Evolutionary conservation across 805 yeast species (phyloP), one percentile per base, ranked within the genome.

Genomic region (Kodamaea sagamina): DNA sequence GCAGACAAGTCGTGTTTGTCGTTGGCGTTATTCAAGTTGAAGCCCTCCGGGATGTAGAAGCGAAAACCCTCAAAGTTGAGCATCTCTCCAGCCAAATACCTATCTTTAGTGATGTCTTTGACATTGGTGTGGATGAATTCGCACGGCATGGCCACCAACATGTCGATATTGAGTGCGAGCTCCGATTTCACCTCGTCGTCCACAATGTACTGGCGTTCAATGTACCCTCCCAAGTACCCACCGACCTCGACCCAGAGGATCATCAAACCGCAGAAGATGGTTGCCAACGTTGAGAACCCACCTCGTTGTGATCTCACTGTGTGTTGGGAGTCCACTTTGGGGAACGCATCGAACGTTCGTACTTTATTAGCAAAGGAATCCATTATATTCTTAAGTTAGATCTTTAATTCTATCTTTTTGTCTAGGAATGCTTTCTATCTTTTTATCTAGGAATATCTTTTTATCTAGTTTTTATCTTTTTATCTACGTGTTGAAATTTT

Each of bases 171-270:
- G 36, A 93, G 74, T 34, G 75, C 75, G 43, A 89, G 74, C 25
- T 75, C 75, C 44, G 77, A 77, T 42, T 74, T 65, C 11, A 88
- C 65, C 3, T 69, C 67, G 26, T 74, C 71, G 55, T 87, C 95
- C 4, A 93, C 95, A 3, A 74, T 68, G 61, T 87, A 93, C 52
- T 83, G 86, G 51, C 84, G 86, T 54, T 83, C 89, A 6, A 85
- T 76, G 44, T 75, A 75, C 2, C 97, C 97, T 42, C 93, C 96
- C 44, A 90, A 70, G 59, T 75, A 87, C 10, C 86, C 84, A 6
- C 97, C 96, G 21, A 89, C 65, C 58, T 90, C 95, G 10, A 87
- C 78, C 87, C 95, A 92, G 4, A 87, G 62, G 27, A 90, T 68
- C 55, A 89, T 78, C 11, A 88, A 54, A 12, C 86, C 76, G 45